phyloP scores from a whole-genome alignment of 495 filamentous ascomycete species.

The Annulohypoxylon stygium region DNA sequence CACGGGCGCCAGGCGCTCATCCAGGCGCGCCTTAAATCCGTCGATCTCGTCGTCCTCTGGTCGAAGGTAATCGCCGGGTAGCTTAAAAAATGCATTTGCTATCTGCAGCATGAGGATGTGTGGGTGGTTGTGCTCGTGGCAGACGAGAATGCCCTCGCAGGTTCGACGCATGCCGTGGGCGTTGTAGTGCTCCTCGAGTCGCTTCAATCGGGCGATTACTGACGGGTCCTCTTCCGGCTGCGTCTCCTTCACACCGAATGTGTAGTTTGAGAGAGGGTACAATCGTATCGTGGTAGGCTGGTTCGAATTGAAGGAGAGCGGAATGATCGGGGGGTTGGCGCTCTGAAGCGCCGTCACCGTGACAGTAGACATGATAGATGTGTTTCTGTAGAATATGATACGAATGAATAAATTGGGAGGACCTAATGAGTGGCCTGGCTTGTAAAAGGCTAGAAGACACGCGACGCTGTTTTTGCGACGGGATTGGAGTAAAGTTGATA shows the following conservation, averaged over 20 bases:
- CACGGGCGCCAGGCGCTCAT: conserved; percentile 92
- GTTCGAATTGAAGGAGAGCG: conserved; percentile 85
- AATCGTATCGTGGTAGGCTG: conserved; percentile 93
- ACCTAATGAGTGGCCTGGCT: background rate
- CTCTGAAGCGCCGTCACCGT: conserved; percentile 76
- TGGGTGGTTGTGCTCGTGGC: conserved; percentile 98
- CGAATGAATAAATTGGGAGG: background rate
- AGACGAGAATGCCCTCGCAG: conserved; percentile 95
- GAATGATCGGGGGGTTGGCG: conserved; percentile 80
- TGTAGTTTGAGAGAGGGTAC: conserved; percentile 97
- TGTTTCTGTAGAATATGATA: background rate
- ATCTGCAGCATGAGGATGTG: conserved; percentile 99
- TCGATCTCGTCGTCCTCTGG: conserved; percentile 90
- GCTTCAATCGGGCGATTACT: conserved; percentile 89
- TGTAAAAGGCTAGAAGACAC: background rate
- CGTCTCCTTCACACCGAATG: conserved; percentile 96
- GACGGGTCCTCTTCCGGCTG: conserved; percentile 98
- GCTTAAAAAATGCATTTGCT: conserved; percentile 98
- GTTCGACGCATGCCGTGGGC: conserved; percentile 95
- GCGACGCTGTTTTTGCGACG: background rate
- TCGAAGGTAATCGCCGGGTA: conserved; percentile 96
- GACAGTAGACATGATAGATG: conserved; percentile 77
- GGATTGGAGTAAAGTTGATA: background rate
- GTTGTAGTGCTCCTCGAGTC: conserved; percentile 93
- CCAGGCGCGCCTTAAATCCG: conserved; percentile 91